These are phyloP conservation scores for Aspergillus sp. DNA, from an alignment of 2,329 filamentous ascomycete genomes.

Conservation along the genomic window DNA sequence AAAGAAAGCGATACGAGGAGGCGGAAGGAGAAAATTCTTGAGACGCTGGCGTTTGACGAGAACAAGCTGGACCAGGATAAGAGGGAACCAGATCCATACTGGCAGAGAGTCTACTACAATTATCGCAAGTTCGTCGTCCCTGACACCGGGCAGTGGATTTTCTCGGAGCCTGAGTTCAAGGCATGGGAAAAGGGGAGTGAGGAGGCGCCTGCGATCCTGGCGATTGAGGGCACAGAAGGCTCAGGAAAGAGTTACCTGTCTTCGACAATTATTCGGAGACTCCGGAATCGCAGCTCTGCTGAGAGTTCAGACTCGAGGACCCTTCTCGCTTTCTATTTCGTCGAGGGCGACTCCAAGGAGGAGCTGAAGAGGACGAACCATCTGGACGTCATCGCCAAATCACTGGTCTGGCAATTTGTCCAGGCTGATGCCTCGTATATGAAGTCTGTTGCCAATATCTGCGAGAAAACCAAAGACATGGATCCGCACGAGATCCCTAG, in stretches of 20 bases:
- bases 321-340: constrained; percentile 18
- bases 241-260: constrained; percentile 19
- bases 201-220: constrained; percentile 9
- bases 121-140: constrained; percentile 15
- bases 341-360: constrained; percentile 20
- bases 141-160: constrained; percentile 18
- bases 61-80: constrained; percentile 17
- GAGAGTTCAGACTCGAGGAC: constrained; percentile 13
- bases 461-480: constrained; percentile 12
- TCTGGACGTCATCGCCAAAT: constrained; percentile 17
- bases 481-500: constrained; percentile 17
- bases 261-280: constrained; percentile 15
- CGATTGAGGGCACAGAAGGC: constrained; percentile 17
- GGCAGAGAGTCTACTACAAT: constrained; percentile 18
- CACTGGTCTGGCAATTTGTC: constrained; percentile 20
- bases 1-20: constrained; percentile 14
- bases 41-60: constrained; percentile 17
- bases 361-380: constrained; percentile 13
- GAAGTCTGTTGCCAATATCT: constrained; percentile 19
- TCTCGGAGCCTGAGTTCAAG: constrained; percentile 13
- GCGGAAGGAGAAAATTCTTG: constrained; percentile 13
- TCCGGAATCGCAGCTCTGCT: constrained; percentile 11
- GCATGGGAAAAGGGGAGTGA: constrained; percentile 11
- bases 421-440: constrained; percentile 17
- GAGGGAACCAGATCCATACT: constrained; percentile 16